Conservation (phyloP, 495 filamentous ascomycete genomes). For the Neurospora sp. region DNA sequence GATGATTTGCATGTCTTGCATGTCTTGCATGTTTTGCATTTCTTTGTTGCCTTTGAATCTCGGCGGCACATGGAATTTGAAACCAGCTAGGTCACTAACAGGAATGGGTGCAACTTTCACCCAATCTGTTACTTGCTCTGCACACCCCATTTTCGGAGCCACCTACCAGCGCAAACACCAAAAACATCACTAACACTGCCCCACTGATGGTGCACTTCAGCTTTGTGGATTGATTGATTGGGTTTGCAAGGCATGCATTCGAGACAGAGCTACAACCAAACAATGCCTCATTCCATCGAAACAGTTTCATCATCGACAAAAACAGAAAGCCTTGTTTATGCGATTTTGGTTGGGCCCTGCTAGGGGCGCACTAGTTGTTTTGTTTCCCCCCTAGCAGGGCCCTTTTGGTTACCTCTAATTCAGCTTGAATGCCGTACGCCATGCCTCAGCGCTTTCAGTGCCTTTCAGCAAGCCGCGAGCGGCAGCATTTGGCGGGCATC, state of each 20-base stretch:
- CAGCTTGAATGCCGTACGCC: not conserved
- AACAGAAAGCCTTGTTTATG: not conserved
- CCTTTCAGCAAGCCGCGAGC: not conserved
- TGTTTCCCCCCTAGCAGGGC: too few species aligned
- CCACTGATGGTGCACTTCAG: not conserved
- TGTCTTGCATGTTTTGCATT: too few species aligned
- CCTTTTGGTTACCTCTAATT: not conserved
- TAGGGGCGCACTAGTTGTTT: too few species aligned
- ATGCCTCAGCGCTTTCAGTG: not conserved
- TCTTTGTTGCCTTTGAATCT: not conserved
- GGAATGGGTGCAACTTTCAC: too few species aligned
- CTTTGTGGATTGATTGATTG: not conserved
- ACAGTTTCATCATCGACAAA: not conserved
- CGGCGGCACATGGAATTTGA: too few species aligned
- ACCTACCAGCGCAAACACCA: too few species aligned
- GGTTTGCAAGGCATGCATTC: not conserved
- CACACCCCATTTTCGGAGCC: too few species aligned
- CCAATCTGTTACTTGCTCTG: too few species aligned
- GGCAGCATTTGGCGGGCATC: not conserved
- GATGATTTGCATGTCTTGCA: not conserved
- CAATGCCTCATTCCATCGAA: not conserved
- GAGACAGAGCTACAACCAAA: not conserved
- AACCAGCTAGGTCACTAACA: too few species aligned
- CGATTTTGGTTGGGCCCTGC: too few species aligned
- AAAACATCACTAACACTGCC: not conserved